Base-by-base conservation (phyloP, 2,329 filamentous ascomycete genomes). In the Neonectria sp. region DNA sequence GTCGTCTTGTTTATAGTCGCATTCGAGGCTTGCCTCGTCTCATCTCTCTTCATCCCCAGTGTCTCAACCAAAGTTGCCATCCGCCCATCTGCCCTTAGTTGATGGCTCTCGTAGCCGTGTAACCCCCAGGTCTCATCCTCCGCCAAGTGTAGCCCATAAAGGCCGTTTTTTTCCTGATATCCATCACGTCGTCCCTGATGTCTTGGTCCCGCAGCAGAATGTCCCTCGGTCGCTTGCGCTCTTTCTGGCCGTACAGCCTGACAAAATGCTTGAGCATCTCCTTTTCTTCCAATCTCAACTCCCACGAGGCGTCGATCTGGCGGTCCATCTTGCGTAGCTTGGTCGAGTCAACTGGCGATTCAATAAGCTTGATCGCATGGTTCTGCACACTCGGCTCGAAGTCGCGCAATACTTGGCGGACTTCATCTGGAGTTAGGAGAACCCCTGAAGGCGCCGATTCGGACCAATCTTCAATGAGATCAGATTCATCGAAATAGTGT, bases 111-210 rank as follows among this genome's bases (percentile, higher is more conserved):
- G 63, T 49, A 8, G 72, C 65, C n/a, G 70, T 65, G 56, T 79
- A 82, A 3, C 78, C 77, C 11, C 75, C 74, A 1, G 79, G 79
- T 43, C 79, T 76, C 77, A 80, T 80, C 66, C 90, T 84, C 13
- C 90, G 88, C 85, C 96, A 98, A 2, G 93, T 94, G 78, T 99
- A 99, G 1, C 95, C 95, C 68, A 97, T 81, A 80, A 98, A 98
- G 0, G 94, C 95, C 29, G 89, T 92, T 78, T 88, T 88, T 81
- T 95, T 97, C 66, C 96, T 89, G 70, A 96, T 87, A 72, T 93
- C 90, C 79, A 98, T 83, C n/a, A 92, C 94, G 17, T 86, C 84
- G 46, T 85, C 86, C 46, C 90, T 91, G 7, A 92, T 87, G 9
- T 84, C 81, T 29, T 86, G 86, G 79, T 98, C 95, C 49, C 95